Conservation (phyloP, 208 protist species). For the Crithidia brevicula region DNA sequence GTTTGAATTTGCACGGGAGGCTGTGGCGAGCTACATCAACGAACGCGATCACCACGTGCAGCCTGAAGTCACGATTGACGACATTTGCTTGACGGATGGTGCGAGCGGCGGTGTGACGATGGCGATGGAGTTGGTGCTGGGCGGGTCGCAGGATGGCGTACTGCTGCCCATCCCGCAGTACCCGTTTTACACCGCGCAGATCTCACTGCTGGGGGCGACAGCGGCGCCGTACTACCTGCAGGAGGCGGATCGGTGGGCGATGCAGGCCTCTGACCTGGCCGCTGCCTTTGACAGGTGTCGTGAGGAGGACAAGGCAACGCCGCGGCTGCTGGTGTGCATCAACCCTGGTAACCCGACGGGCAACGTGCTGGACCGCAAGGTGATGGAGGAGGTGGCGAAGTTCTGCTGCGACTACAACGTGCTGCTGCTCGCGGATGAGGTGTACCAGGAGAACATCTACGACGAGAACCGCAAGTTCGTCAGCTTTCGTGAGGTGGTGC, state of each 20-base stretch:
- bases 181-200: slow-evolving; percentile 98
- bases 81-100: slow-evolving; percentile 97
- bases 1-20: slow-evolving; percentile 76
- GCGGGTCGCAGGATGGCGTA: slow-evolving; percentile 70
- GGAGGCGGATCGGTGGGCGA: slow-evolving; percentile 93
- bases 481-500: slow-evolving; percentile 88
- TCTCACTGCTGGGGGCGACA: slow-evolving; percentile 94
- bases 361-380: slow-evolving; percentile 69
- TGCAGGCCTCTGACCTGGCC: slow-evolving; percentile 77
- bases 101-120: slow-evolving; percentile 93
- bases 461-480: slow-evolving; percentile 86
- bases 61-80: slow-evolving; percentile 36
- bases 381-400: slow-evolving; percentile 84
- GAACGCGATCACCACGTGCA: slow-evolving; percentile 85
- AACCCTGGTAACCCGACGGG: slow-evolving; percentile 99
- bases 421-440: slow-evolving; percentile 98
- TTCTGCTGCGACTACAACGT: slow-evolving; percentile 81
- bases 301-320: slow-evolving; percentile 69
- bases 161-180: slow-evolving; percentile 99
- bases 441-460: slow-evolving; percentile 99
- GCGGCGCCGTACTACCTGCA: slow-evolving; percentile 95
- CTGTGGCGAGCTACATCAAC: slow-evolving; percentile 96
- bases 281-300: slow-evolving; percentile 58
- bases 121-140: slow-evolving; percentile 87
- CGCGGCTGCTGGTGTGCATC: slow-evolving; percentile 97